Conservation (phyloP, 208 protist genomes). For the Porcisia hertigi region DNA sequence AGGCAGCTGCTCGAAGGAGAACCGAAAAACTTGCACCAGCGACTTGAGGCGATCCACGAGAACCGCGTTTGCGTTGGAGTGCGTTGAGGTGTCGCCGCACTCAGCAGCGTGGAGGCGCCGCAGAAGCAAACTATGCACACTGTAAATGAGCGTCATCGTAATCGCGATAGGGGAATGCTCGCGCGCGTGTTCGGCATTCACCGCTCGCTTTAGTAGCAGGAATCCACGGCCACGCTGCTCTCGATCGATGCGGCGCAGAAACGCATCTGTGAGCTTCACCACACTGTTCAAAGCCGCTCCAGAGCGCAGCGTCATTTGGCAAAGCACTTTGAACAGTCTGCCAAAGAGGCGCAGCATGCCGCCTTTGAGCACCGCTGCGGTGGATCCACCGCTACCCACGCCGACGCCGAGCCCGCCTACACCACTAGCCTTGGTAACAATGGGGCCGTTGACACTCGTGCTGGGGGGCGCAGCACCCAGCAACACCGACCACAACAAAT, state of each 20-base stretch:
- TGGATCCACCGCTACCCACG: neutral
- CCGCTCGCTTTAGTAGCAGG: slow-evolving; percentile 40
- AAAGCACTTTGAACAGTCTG: slow-evolving; percentile 67
- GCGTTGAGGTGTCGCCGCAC: slow-evolving; percentile 29
- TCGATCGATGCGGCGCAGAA: slow-evolving; percentile 49
- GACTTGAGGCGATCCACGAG: slow-evolving; percentile 68
- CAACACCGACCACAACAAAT: slow-evolving; percentile 20
- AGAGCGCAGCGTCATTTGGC: slow-evolving; percentile 63
- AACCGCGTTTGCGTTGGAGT: slow-evolving; percentile 50
- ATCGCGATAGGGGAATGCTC: slow-evolving; percentile 68
- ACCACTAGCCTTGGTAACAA: neutral
- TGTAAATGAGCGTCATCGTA: slow-evolving; percentile 65
- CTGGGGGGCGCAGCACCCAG: slow-evolving; percentile 12
- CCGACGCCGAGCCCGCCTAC: neutral
- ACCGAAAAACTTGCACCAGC: slow-evolving; percentile 61
- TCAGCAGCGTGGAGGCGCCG: slow-evolving; percentile 58
- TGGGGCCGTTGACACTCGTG: slow-evolving; percentile 1
- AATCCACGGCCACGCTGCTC: slow-evolving; percentile 40
- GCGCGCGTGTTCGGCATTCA: slow-evolving; percentile 39
- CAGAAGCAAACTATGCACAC: slow-evolving; percentile 66
- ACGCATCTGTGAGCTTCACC: slow-evolving; percentile 44
- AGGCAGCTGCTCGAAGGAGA: slow-evolving; percentile 59
- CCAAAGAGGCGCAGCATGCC: slow-evolving; percentile 83
- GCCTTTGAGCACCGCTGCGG: slow-evolving; percentile 34
- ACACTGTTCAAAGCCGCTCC: slow-evolving; percentile 34